Base-by-base conservation (phyloP, 768 basidiomycete species). In the Hericium erinaceus region DNA sequence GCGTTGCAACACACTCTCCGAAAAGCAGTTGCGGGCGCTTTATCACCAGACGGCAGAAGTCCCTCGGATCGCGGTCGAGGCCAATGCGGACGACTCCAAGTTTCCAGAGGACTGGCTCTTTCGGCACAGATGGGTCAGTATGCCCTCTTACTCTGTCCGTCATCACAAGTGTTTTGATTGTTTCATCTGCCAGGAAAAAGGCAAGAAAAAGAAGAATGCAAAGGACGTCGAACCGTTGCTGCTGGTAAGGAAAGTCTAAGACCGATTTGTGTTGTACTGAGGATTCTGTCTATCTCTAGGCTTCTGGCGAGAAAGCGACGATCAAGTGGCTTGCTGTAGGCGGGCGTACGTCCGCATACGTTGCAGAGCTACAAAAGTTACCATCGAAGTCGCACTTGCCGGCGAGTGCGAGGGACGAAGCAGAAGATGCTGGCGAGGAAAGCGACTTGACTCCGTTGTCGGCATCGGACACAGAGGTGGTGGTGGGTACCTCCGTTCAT, bases 281-380 rank as follows among this genome's bases (percentile, higher is more conserved):
- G 1, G 3, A 0, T 33, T 33, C 39, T 26, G 37, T 26, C 12
- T 54, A 56, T 22, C 6, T 51, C 49, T 16, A 90, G 88, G 82
- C 85, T 0, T 79, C 81, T 55, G 89, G 88, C 5, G 71, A 76
- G 57, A 77, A 76, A n/a, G 89, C 85, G 0, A 87, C 84, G 8
- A 81, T 91, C 57, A 80, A 79, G 64, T 91, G 84, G 79, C 67
- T 86, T 55, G 87, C 82, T 4, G 84, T 92, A 8, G 87, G 86
- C 16, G 87, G 89, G 3, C 76, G 88, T 15, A 90, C 89, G 8
- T 87, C 87, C 3, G 89, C 89, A 13, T 85, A 77, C 62, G 82
- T 90, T 8, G 65, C 67, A 12, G 81, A 89, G 68, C 70, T 89
- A 10, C 89, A 89, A 67, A 64, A 67, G 28, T 65, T 73, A 10